These are phyloP conservation scores for Kodamaea laetipori DNA, from an alignment of 805 yeast species.

Conservation along the genomic window DNA sequence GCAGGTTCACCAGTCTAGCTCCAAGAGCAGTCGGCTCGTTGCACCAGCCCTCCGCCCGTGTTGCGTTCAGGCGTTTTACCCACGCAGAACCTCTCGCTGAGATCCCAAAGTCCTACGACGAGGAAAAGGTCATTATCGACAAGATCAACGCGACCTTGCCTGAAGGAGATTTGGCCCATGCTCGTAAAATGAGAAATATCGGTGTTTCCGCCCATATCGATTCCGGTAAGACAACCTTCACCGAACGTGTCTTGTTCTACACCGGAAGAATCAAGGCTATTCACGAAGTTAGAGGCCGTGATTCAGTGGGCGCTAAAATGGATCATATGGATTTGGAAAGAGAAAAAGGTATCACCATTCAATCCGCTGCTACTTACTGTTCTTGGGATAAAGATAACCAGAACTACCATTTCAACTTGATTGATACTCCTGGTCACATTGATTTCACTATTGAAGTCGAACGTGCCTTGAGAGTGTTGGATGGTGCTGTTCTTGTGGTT, in stretches of 20 bases:
- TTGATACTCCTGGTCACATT: constrained; percentile 98
- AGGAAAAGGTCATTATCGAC: constrained; percentile 70
- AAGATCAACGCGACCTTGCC: constrained; percentile 52
- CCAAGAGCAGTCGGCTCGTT: constrained; percentile 6
- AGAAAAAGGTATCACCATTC: constrained; percentile 98
- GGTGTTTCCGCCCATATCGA: constrained; percentile 99
- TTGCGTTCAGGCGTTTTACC: constrained; percentile 4
- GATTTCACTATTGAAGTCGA: constrained; percentile 99
- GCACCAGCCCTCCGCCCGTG: constrained; percentile 1
- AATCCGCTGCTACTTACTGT: constrained; percentile 98
- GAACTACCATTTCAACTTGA: constrained; percentile 85
- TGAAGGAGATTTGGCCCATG: constrained; percentile 52
- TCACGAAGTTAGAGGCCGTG: constrained; percentile 96
- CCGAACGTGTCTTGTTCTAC: constrained; percentile 93
- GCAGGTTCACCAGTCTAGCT: constrained; percentile 6
- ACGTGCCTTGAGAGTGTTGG: constrained; percentile 95
- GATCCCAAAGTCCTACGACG: constrained; percentile 57
- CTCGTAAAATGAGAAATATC: constrained; percentile 78
- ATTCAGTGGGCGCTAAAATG: constrained; percentile 98
- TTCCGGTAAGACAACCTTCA: constrained; percentile 96
- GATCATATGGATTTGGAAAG: constrained; percentile 98
- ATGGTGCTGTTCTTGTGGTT: constrained; percentile 97
- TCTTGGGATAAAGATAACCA: constrained; percentile 80
- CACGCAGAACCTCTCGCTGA: constrained; percentile 12
- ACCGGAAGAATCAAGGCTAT: constrained; percentile 97